Evolutionary conservation across 2,329 filamentous ascomycete species (phyloP).

Genomic region (Fusarium sp.): DNA sequence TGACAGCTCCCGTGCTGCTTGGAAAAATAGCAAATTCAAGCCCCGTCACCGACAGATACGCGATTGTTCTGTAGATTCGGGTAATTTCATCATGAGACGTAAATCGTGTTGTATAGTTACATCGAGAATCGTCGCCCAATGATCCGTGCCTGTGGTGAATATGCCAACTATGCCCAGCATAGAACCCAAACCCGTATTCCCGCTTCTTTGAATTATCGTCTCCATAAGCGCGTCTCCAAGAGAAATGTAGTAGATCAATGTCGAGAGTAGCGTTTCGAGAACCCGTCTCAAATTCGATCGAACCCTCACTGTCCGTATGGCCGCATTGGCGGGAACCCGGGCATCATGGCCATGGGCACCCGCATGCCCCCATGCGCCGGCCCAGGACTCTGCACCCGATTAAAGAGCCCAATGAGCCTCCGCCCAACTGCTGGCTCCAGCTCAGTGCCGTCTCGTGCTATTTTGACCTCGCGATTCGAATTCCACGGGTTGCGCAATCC

Average conservation of each 20-base stretch:
- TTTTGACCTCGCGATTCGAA: slow-evolving; percentile 94
- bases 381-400: slow-evolving; percentile 64
- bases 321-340: slow-evolving; percentile 57
- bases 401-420: slow-evolving; percentile 85
- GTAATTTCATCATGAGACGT: slow-evolving; percentile 37
- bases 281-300: slow-evolving; percentile 22
- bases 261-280: slow-evolving; percentile 31
- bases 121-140: slow-evolving; percentile 27
- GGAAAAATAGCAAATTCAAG: not conserved
- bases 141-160: slow-evolving; percentile 26
- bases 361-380: slow-evolving; percentile 50
- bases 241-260: slow-evolving; percentile 6
- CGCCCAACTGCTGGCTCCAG: slow-evolving; percentile 87
- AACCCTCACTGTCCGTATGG: slow-evolving; percentile 51
- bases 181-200: slow-evolving; percentile 32
- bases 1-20: not conserved
- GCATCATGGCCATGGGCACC: slow-evolving; percentile 54
- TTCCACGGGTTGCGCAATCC: slow-evolving; percentile 96
- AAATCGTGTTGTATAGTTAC: slow-evolving; percentile 35
- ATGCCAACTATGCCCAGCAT: slow-evolving; percentile 44
- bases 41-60: not conserved
- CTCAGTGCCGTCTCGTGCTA: slow-evolving; percentile 94
- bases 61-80: slow-evolving; percentile 1
- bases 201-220: slow-evolving; percentile 46
- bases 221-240: slow-evolving; percentile 24